Base-by-base conservation (phyloP, 495 filamentous ascomycete species). In the Neurospora tetrasperma region DNA sequence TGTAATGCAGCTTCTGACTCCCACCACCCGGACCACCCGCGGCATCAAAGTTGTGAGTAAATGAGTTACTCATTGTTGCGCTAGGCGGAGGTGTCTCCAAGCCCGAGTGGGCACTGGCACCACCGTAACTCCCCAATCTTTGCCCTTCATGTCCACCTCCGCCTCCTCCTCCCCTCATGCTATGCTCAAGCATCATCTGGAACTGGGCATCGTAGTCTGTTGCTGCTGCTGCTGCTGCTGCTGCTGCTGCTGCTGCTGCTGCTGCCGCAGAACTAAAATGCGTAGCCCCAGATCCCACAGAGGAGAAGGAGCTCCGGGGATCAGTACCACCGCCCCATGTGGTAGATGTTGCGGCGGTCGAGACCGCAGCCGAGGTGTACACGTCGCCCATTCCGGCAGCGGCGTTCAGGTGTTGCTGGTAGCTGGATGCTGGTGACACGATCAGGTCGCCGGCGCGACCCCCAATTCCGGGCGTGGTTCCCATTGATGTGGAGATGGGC, bases 391-490 rank as follows among this genome's bases (percentile, higher is more conserved):
- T 39, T 11, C 72, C 72, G 14, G 20, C 70, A 3, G 44, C 69
- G 6, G 83, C 82, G 46, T 74, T 77, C 35, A 85, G 70, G 20
- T 85, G 83, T 14, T 85, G 83, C 48, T 80, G 82, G 70, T 79
- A 82, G 12, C 78, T 77, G 3, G 82, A 80, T 40, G 79, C 83
- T 0, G 85, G 84, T 0, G 84, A 84, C 84, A 86, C 83, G 75
- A 83, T 73, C 23, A 73, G 74, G 42, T 82, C 79, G 31, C 84
- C 72, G 2, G 76, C 48, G 3, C 78, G 73, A 11, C 40, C 41
- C 10, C 48, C 54, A 27, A 66, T 66, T 27, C 54, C 54, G 7
- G 54, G 23, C 27, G 54, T 66, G 54, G 54, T 66, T 38, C 54
- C 54, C 27, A 66, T 66, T 31, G 54, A 35, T 35, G 54, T 35